Conservation (phyloP, 495 filamentous ascomycete genomes). For the Tetracladium setigerum region DNA sequence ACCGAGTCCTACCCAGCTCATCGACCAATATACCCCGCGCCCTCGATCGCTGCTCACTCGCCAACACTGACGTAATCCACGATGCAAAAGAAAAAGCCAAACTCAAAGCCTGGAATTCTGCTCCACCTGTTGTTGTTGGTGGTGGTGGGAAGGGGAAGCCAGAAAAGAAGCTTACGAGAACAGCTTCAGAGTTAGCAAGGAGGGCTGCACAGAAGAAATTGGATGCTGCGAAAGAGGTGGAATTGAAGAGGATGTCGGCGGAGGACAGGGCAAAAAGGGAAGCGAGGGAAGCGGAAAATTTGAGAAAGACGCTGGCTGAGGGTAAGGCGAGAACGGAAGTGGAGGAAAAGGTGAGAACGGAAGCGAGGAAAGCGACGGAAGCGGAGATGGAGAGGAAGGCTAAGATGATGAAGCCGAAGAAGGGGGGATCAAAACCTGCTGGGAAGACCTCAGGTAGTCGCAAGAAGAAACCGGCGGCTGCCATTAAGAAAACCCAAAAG, state of each 20-base stretch:
- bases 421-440: too few relatives aligned
- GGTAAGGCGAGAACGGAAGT: neutral
- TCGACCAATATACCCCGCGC: neutral
- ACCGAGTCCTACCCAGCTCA: too few relatives aligned
- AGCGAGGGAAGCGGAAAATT: neutral
- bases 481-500: too few relatives aligned
- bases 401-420: too few relatives aligned
- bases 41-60: neutral
- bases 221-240: neutral
- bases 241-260: neutral
- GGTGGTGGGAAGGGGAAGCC: too few relatives aligned
- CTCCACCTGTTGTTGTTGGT: too few relatives aligned
- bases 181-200: too few relatives aligned
- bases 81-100: too few relatives aligned
- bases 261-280: neutral
- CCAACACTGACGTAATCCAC: neutral
- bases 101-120: too few relatives aligned
- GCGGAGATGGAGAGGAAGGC: neutral
- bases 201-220: too few relatives aligned
- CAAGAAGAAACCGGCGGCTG: neutral
- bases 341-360: neutral
- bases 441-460: too few relatives aligned
- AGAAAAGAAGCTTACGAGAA: too few relatives aligned
- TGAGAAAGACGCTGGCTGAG: neutral
- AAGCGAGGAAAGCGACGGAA: neutral